Conservation (phyloP, 2,329 filamentous ascomycete genomes). For the Cladobotryum mycophilum region DNA sequence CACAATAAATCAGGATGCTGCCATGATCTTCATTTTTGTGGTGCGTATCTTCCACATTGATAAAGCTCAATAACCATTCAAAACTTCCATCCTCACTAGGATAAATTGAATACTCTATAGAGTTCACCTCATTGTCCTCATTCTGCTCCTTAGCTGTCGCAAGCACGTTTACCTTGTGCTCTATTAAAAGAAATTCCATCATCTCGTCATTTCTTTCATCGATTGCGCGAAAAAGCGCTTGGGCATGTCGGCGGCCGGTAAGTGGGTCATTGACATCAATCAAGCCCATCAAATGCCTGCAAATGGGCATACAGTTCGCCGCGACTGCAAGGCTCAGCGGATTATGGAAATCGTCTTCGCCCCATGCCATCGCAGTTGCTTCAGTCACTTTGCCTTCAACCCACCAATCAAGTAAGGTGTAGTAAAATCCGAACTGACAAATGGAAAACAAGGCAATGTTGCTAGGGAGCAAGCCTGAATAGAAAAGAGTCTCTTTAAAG, state of each 20-base stretch:
- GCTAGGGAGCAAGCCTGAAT: too few relatives aligned
- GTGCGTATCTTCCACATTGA: not conserved
- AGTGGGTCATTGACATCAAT: not conserved
- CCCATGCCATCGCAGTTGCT: too few relatives aligned
- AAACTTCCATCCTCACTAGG: not conserved
- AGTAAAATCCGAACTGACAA: too few relatives aligned
- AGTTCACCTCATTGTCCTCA: fast-evolving
- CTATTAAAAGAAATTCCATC: not conserved
- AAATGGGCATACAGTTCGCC: too few relatives aligned
- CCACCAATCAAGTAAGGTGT: too few relatives aligned
- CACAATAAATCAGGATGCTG: not conserved
- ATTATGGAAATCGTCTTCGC: too few relatives aligned
- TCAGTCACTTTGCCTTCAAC: too few relatives aligned
- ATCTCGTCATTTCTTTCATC: not conserved
- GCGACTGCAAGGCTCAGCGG: too few relatives aligned
- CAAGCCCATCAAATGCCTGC: too few relatives aligned
- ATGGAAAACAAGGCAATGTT: too few relatives aligned
- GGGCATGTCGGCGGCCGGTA: not conserved
- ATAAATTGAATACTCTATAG: fast-evolving
- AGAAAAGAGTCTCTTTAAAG: too few relatives aligned
- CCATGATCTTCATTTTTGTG: fast-evolving
- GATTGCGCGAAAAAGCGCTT: not conserved
- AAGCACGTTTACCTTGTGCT: not conserved
- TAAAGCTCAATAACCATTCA: too few relatives aligned
- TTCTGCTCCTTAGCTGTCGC: not conserved